phyloP scores from a whole-genome alignment of 345 rosid species.

The Eucalyptus curtisii region DNA sequence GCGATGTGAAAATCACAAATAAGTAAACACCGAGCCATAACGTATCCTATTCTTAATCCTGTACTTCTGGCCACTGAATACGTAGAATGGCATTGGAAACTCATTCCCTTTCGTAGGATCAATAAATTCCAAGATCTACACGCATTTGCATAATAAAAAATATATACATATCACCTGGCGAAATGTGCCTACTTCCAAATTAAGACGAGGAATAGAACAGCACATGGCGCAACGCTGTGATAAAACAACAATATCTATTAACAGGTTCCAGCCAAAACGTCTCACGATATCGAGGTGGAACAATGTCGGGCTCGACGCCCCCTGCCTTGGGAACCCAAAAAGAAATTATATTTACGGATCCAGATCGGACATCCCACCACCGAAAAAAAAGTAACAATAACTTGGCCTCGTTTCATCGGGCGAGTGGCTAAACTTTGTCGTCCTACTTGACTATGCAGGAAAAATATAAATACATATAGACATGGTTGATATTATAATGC shows the following conservation, averaged over 20 bases:
- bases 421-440: neutral
- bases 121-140: neutral
- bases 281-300: neutral
- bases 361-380: neutral
- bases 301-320: neutral
- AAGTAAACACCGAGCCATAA: neutral
- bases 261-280: neutral
- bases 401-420: neutral
- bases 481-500: neutral
- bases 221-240: neutral
- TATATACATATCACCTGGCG: neutral
- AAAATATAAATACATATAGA: neutral
- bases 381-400: neutral
- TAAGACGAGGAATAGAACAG: neutral
- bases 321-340: neutral
- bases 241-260: neutral
- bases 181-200: neutral
- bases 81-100: neutral
- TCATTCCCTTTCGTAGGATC: neutral
- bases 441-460: neutral
- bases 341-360: neutral
- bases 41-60: neutral
- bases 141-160: neutral
- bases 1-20: neutral
- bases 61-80: neutral